Evolutionary conservation across 1,139 yeast species (phyloP).

Genomic region (Yamadazyma buinensis): DNA sequence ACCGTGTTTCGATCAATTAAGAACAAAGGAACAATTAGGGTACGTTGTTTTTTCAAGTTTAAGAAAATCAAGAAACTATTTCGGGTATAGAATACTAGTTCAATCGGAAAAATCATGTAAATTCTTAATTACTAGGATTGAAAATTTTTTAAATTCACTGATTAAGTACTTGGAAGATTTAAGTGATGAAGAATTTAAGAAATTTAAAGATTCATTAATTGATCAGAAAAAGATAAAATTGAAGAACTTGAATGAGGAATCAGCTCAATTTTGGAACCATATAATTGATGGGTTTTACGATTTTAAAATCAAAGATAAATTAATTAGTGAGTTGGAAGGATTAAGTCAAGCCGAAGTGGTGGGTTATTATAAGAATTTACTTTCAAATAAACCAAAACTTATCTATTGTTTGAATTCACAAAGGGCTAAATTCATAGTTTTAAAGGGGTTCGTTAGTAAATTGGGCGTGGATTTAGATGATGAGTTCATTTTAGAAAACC

Average conservation of each 20-base stretch:
- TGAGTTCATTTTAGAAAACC: slow-evolving; percentile 17
- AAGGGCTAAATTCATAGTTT: slow-evolving; percentile 22
- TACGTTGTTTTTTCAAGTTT: slow-evolving; percentile 82
- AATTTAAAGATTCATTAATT: slow-evolving; percentile 67
- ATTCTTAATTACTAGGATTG: slow-evolving; percentile 76
- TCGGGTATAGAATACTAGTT: slow-evolving; percentile 74
- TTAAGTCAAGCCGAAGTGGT: slow-evolving; percentile 57
- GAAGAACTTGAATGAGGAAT: slow-evolving; percentile 78
- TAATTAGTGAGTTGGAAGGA: slow-evolving; percentile 52
- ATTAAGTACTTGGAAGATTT: slow-evolving; percentile 34
- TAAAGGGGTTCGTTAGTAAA: slow-evolving; percentile 23
- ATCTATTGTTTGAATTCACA: slow-evolving; percentile 71
- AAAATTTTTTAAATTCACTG: slow-evolving; percentile 50
- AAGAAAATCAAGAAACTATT: slow-evolving; percentile 64
- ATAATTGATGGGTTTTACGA: slow-evolving; percentile 77
- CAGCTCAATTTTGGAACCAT: slow-evolving; percentile 58
- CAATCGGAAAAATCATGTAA: slow-evolving; percentile 81
- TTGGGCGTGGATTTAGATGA: slow-evolving; percentile 17
- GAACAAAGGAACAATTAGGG: slow-evolving; percentile 88
- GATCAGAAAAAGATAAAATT: slow-evolving; percentile 64
- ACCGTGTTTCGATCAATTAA: slow-evolving; percentile 82
- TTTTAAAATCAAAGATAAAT: slow-evolving; percentile 54
- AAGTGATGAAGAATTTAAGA: slow-evolving; percentile 59
- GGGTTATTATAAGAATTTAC: slow-evolving; percentile 44
- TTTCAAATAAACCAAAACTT: slow-evolving; percentile 39